Base-by-base conservation (phyloP, 495 filamentous ascomycete species). In the Hyaloscypha variabilis region DNA sequence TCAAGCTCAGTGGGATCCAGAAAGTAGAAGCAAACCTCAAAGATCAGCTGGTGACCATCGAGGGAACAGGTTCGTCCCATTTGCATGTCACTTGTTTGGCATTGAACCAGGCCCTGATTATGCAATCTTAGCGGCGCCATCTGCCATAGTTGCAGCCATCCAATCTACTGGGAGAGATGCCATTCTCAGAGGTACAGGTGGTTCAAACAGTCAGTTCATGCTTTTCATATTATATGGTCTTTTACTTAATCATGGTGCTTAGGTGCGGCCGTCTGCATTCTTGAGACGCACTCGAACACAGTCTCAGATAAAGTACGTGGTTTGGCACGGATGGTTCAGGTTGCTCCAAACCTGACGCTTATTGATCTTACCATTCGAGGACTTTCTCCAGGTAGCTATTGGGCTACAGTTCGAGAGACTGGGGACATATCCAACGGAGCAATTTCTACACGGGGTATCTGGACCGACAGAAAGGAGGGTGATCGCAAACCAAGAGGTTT, bases 191-290 rank as follows among this genome's bases (percentile, higher is more conserved):
- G 95, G 95, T 29, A 93, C 90, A 56, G 95, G 95, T 54, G 82
- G 83, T 55, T 86, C 93, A 67, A 88, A 97, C 73, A 91, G 92
- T 94, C 82, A 72, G 90, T 66, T 58, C 39, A 1, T 46, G 34
- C 60, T 21, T 17, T 30, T 58, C 29, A n/a, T 52, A 53, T 61
- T 25, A 64, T 42, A n/a, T 63, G 62, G 46, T 39, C 17, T 31
- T 6, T 34, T 61, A 29, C 52, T 68, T 13, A 68, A 14, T 39
- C 42, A 23, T 61, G 19, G 29, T 28, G 30, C 64, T 59, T 73
- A 95, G 92, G 86, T 74, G 93, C 94, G 25, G 95, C 95, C 36
- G 95, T 99, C 36, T 96, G 92, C 76, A 98, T 99, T 74, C 88
- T 98, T 67, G 94, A 99, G 79, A 96, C 92, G 29, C 94, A 96